phyloP scores from a whole-genome alignment of 495 filamentous ascomycete genomes.

The Astrocystis sublimbata region DNA sequence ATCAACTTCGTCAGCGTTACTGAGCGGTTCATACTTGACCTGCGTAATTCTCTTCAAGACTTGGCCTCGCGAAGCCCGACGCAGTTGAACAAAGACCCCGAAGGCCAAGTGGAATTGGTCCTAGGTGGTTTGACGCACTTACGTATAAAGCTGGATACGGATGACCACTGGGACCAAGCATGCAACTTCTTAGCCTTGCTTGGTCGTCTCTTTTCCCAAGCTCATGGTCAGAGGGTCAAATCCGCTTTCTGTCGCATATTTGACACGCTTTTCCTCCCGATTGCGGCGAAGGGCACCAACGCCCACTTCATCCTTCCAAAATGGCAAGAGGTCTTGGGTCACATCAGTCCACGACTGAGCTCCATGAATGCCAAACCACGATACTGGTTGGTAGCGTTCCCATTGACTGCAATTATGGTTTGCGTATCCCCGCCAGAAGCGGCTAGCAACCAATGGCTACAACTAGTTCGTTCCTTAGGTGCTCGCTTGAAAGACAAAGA shows the following conservation, averaged over 20 bases:
- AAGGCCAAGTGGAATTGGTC: constrained; percentile 78
- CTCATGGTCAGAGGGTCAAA: constrained; percentile 85
- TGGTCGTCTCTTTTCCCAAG: constrained; percentile 76
- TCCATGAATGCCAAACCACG: constrained; percentile 87
- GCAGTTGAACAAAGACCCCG: constrained; percentile 60
- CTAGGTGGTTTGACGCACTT: constrained; percentile 90
- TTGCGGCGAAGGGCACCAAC: constrained; percentile 73
- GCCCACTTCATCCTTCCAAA: constrained; percentile 73
- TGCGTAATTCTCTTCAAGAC: constrained; percentile 74
- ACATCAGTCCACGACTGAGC: constrained; percentile 70
- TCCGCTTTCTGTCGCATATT: constrained; percentile 91
- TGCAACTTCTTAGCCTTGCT: constrained; percentile 84
- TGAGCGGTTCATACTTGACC: constrained; percentile 74
- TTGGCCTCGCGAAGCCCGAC: constrained; percentile 63
- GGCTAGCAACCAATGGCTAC: constrained; percentile 82
- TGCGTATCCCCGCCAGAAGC: constrained; percentile 84
- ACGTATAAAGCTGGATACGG: constrained; percentile 66
- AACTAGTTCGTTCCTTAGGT: constrained; percentile 72
- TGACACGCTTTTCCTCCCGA: constrained; percentile 81
- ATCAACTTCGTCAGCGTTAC: constrained; percentile 84
- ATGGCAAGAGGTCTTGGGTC: constrained; percentile 81
- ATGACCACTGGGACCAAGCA: constrained; percentile 78
- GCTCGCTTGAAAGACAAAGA: constrained; percentile 83
- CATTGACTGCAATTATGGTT: constrained; percentile 77
- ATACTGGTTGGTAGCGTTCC: constrained; percentile 86